Evolutionary conservation across 768 basidiomycete genomes (phyloP).

Genomic region (Harrya chromipes): DNA sequence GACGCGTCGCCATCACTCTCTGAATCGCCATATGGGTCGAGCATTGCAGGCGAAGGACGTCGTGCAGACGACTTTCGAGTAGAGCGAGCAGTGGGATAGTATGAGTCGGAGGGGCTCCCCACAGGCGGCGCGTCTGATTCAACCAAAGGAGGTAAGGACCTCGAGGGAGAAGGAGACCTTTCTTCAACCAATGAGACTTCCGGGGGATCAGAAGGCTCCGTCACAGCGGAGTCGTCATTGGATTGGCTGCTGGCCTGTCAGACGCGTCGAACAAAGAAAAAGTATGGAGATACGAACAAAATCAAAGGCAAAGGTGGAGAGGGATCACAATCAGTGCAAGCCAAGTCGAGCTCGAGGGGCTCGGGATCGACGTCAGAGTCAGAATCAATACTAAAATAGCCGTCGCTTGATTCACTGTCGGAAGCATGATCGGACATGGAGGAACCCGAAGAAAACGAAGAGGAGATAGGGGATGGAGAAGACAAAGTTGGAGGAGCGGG

Average conservation of each 20-base stretch:
- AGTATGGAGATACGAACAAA: slow-evolving; percentile 18
- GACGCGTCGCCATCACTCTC: slow-evolving; percentile 39
- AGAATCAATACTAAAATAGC: slow-evolving; percentile 27
- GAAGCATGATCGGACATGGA: slow-evolving; percentile 17
- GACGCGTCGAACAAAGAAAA: slow-evolving; percentile 2
- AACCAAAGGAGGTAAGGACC: neutral
- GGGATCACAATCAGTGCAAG: slow-evolving; percentile 7
- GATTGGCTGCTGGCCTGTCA: slow-evolving; percentile 22
- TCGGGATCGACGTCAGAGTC: slow-evolving; percentile 30
- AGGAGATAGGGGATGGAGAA: slow-evolving; percentile 26
- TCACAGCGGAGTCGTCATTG: neutral
- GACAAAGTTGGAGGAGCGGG: slow-evolving; percentile 20
- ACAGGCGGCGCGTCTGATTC: neutral
- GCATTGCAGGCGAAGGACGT: neutral
- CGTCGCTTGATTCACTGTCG: slow-evolving; percentile 24
- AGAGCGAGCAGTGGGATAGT: slow-evolving; percentile 14
- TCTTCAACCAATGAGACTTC: slow-evolving; percentile 11
- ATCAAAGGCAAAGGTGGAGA: slow-evolving; percentile 17
- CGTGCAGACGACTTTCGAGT: slow-evolving; percentile 7
- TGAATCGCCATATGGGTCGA: slow-evolving; percentile 31
- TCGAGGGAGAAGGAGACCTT: slow-evolving; percentile 2
- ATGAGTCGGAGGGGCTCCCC: neutral
- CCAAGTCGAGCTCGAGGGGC: slow-evolving; percentile 15
- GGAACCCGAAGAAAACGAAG: slow-evolving; percentile 23
- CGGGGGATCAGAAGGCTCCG: slow-evolving; percentile 10